Conservation (phyloP, 2,329 filamentous ascomycete genomes). For the Neocucurbitaria cava region DNA sequence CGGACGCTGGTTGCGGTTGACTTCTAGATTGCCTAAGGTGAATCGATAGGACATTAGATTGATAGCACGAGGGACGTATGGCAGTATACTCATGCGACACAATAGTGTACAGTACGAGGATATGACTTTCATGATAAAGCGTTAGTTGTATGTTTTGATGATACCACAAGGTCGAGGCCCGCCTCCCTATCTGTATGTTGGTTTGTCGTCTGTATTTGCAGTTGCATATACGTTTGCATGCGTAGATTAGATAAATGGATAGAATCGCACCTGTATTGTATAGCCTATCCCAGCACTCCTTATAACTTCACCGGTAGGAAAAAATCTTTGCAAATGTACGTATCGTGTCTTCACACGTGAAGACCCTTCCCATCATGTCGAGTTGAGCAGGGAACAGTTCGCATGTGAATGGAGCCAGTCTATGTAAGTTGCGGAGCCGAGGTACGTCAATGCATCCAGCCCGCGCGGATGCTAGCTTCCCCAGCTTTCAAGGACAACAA, state of each 20-base stretch:
- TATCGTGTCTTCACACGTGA: background rate
- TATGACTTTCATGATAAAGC: background rate
- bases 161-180: background rate
- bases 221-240: background rate
- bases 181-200: background rate
- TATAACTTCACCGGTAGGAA: background rate
- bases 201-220: background rate
- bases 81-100: background rate
- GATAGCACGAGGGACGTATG: background rate
- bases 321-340: background rate
- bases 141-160: background rate
- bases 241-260: background rate
- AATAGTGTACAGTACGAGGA: background rate
- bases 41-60: background rate
- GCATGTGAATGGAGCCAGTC: background rate
- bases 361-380: too few species aligned
- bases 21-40: background rate
- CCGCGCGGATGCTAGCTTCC: slow-evolving; percentile 14
- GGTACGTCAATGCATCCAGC: slow-evolving; percentile 6
- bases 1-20: background rate
- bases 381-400: background rate
- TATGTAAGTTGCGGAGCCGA: slow-evolving; percentile 3
- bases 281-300: background rate
- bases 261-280: background rate
- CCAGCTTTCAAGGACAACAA: slow-evolving; percentile 20